These are phyloP conservation scores for Agrostemma githago DNA, from an alignment of 148 eudicot genomes.

Conservation along the genomic window DNA sequence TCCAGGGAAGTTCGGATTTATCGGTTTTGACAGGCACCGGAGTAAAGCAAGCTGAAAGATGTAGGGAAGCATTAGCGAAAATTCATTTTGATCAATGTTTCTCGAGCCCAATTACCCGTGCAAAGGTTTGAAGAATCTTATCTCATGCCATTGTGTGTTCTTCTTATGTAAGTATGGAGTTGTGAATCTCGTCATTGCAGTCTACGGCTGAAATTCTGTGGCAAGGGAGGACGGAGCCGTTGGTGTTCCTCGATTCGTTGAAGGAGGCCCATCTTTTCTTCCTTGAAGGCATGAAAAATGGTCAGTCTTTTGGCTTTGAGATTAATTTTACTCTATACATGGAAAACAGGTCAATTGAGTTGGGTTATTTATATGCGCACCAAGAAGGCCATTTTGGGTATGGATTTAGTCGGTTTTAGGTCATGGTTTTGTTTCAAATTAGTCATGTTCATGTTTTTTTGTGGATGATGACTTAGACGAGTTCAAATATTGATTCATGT, in stretches of 20 bases:
- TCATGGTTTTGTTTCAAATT: neutral
- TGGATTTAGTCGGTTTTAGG: too few relatives aligned
- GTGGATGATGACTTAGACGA: too few relatives aligned
- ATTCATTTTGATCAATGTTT: slow-evolving; percentile 59
- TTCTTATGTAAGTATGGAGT: neutral
- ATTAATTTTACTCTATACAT: neutral
- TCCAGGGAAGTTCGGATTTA: slow-evolving; percentile 65
- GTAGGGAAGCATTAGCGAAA: slow-evolving; percentile 51
- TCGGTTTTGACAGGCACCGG: slow-evolving; percentile 64
- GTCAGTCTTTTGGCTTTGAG: slow-evolving; percentile 32
- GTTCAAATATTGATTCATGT: too few relatives aligned
- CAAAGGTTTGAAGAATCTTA: slow-evolving; percentile 41
- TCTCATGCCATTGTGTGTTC: slow-evolving; percentile 4
- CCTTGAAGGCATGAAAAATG: slow-evolving; percentile 75
- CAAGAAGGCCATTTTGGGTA: too few relatives aligned
- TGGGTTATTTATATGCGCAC: neutral
- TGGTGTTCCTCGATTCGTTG: slow-evolving; percentile 58
- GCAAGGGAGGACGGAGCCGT: slow-evolving; percentile 56
- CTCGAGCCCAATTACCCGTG: slow-evolving; percentile 77
- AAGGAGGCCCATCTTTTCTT: slow-evolving; percentile 66
- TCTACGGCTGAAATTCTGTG: slow-evolving; percentile 66
- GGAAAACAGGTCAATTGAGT: neutral
- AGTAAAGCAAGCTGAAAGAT: slow-evolving; percentile 54
- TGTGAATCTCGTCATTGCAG: slow-evolving; percentile 26
- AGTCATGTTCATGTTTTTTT: neutral